phyloP scores from a whole-genome alignment of 2,329 filamentous ascomycete genomes.

The Fusarium sp. region DNA sequence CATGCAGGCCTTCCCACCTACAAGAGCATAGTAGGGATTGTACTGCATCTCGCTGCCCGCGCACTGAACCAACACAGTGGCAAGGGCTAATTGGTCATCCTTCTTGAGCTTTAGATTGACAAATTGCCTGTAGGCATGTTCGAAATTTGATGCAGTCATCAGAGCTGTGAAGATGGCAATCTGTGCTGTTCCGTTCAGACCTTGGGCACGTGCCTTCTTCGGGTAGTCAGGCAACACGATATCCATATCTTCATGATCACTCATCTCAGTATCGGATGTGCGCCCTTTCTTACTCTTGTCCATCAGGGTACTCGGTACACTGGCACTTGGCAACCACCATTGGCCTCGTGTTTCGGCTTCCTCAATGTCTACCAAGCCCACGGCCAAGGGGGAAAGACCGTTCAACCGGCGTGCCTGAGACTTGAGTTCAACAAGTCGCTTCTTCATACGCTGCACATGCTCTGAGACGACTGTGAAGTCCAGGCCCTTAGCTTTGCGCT shows the following conservation, averaged over 20 bases:
- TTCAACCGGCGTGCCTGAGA: conserved; percentile 67
- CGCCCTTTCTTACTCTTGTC: conserved; percentile 31
- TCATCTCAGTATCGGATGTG: conserved; percentile 43
- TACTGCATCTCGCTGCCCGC: conserved; percentile 84
- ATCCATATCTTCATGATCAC: conserved; percentile 60
- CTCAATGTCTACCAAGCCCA: conserved; percentile 83
- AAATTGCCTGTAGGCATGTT: conserved; percentile 84
- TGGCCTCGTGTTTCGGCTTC: conserved; percentile 89
- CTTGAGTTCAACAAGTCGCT: conserved; percentile 83
- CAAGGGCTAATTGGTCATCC: conserved; percentile 86
- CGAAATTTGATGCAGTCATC: conserved; percentile 84
- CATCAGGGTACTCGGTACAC: conserved; percentile 68
- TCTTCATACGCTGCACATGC: conserved; percentile 89
- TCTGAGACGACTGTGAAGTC: conserved; percentile 81
- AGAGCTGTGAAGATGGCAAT: conserved; percentile 94
- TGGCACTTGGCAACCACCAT: conserved; percentile 99
- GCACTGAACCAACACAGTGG: conserved; percentile 88
- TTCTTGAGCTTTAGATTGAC: conserved; percentile 86
- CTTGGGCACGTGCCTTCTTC: conserved; percentile 80
- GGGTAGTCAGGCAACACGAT: conserved; percentile 72
- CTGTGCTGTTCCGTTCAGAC: conserved; percentile 87
- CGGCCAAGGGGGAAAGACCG: conserved; percentile 81
- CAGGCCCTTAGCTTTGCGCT: conserved; percentile 78
- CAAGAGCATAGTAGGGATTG: conserved; percentile 92
- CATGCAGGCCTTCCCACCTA: conserved; percentile 79